Conservation (phyloP, 2,329 filamentous ascomycete genomes). For the Penicillium sp. region DNA sequence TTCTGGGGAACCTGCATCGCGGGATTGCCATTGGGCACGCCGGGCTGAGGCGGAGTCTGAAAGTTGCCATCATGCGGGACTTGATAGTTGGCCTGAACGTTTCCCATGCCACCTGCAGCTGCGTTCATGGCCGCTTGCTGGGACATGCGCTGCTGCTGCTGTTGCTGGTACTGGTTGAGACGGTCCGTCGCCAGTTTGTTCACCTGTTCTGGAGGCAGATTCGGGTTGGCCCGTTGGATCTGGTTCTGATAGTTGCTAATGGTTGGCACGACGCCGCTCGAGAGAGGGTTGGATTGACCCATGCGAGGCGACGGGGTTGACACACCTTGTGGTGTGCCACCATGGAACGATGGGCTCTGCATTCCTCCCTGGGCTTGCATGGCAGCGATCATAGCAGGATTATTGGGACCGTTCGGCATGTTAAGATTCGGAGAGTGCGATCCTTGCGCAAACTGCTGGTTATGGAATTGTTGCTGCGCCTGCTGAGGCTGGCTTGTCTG, state of each 20-base stretch:
- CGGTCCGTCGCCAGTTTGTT: conserved; percentile 53
- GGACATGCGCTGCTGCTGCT: conserved; percentile 49
- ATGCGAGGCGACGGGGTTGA: conserved; percentile 49
- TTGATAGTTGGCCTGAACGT: conserved; percentile 42
- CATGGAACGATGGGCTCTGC: conserved; percentile 45
- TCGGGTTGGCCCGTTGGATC: conserved; percentile 52
- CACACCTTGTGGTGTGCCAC: conserved; percentile 38
- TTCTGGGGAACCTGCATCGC: conserved; percentile 48
- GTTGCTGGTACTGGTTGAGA: conserved; percentile 48
- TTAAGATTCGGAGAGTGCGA: conserved; percentile 48
- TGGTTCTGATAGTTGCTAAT: conserved; percentile 55
- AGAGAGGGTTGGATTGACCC: conserved; percentile 50
- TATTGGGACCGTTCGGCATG: conserved; percentile 42
- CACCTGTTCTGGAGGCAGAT: conserved; percentile 54
- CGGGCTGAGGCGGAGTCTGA: conserved; percentile 32
- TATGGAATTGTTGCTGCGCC: conserved; percentile 38
- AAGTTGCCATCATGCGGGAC: conserved; percentile 41
- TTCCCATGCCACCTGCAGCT: conserved; percentile 48
- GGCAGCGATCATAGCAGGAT: conserved; percentile 45
- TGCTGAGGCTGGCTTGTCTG: conserved; percentile 35
- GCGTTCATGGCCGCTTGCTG: conserved; percentile 52
- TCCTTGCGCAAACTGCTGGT: conserved; percentile 42
- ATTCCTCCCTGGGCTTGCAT: conserved; percentile 45
- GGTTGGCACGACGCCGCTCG: conserved; percentile 54
- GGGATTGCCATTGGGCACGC: conserved; percentile 34